Conservation (phyloP, 2,329 filamentous ascomycete species). For the Gnomoniopsis sp. region DNA sequence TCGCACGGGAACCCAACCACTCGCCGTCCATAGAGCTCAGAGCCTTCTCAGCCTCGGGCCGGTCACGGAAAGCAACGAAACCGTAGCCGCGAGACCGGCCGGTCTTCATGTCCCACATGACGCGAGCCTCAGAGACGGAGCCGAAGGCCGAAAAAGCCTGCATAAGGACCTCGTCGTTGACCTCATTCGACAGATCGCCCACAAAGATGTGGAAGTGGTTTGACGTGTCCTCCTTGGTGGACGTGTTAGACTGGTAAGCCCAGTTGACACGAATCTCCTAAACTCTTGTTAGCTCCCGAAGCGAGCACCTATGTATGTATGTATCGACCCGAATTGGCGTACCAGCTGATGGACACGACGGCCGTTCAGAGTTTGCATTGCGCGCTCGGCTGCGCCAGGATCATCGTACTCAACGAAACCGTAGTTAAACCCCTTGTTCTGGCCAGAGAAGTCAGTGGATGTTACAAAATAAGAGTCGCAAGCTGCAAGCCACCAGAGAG, state of each 20-base stretch:
- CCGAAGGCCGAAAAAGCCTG: slow-evolving; percentile 97
- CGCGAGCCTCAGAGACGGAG: slow-evolving; percentile 91
- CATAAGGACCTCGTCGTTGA: slow-evolving; percentile 91
- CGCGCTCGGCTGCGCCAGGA: slow-evolving; percentile 90
- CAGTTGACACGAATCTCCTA: slow-evolving; percentile 99
- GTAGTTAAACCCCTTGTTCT: slow-evolving; percentile 98
- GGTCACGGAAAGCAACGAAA: slow-evolving; percentile 95
- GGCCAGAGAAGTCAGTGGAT: slow-evolving; percentile 35
- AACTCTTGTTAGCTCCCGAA: slow-evolving; percentile 6
- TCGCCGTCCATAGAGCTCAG: slow-evolving; percentile 98
- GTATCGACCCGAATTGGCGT: slow-evolving; percentile 34
- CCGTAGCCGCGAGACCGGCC: slow-evolving; percentile 95
- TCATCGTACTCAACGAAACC: slow-evolving; percentile 99
- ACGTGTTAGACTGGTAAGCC: slow-evolving; percentile 96
- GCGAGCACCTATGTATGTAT: neutral
- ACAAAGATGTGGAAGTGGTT: slow-evolving; percentile 99
- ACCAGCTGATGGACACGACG: slow-evolving; percentile 93
- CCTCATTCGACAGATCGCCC: slow-evolving; percentile 94
- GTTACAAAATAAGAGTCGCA: slow-evolving; percentile 17
- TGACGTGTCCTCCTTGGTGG: slow-evolving; percentile 94
- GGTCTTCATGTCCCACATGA: slow-evolving; percentile 99
- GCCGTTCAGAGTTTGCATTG: slow-evolving; percentile 95
- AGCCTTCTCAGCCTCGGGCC: slow-evolving; percentile 90
- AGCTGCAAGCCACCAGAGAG: neutral
- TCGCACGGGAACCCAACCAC: slow-evolving; percentile 96